Evolutionary conservation across 2,329 filamentous ascomycete species (phyloP).

Genomic region (Talaromyces islandicus): DNA sequence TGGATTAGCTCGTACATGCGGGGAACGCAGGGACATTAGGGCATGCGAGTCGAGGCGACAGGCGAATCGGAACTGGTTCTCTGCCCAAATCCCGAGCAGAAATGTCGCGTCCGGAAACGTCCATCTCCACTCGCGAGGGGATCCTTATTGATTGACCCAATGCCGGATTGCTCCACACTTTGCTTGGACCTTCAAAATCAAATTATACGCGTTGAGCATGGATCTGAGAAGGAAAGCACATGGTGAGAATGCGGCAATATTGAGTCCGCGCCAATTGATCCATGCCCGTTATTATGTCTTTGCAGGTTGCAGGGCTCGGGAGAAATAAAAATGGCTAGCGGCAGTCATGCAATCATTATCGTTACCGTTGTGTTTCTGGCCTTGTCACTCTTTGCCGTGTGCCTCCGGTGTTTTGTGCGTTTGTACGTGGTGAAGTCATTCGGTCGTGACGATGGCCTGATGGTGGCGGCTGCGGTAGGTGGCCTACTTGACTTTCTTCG

Average conservation of each 20-base stretch:
- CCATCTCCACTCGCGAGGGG: background rate
- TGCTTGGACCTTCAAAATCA: background rate
- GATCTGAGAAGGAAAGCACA: background rate
- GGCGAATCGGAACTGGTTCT: background rate
- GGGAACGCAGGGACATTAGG: background rate
- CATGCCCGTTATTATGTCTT: background rate
- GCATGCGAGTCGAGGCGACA: background rate
- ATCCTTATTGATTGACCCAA: background rate
- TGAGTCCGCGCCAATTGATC: background rate
- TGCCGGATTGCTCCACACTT: background rate
- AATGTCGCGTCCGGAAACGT: background rate
- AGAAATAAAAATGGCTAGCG: background rate
- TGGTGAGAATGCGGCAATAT: background rate
- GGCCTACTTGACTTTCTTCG: background rate
- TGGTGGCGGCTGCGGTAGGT: slow-evolving; percentile 26
- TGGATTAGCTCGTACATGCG: background rate
- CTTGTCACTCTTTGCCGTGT: slow-evolving; percentile 32
- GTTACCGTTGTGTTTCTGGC: slow-evolving; percentile 31
- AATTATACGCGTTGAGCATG: background rate
- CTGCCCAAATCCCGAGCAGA: background rate
- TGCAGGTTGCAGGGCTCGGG: background rate
- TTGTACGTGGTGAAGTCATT: slow-evolving; percentile 33
- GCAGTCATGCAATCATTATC: background rate
- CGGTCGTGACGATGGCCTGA: slow-evolving; percentile 29
- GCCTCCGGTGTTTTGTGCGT: slow-evolving; percentile 38